Evolutionary conservation across 2,329 filamentous ascomycete genomes (phyloP), one percentile per base, ranked within the genome.

Genomic region (Ascochyta pisi): DNA sequence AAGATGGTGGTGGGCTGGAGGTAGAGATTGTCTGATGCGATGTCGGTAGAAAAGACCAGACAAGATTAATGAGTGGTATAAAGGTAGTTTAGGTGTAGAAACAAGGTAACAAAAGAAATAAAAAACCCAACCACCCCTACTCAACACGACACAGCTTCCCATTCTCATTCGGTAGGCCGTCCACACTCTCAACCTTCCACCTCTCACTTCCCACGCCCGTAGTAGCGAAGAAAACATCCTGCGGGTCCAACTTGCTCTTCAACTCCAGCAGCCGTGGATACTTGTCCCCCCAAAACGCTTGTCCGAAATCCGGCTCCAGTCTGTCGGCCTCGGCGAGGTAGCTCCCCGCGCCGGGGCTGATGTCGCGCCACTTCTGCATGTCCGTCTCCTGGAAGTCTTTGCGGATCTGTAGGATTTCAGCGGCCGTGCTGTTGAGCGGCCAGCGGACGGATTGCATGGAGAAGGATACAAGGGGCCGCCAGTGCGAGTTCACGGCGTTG

Each of bases 121-220:
- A 16, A 16, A 35, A 19, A 10, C 33, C n/a, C 33, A 35, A 35
- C 33, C 33, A 4, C 15, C 8, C 1, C 10, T 31, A 31, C 29
- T 55, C 50, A 27, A 72, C 70, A 13, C 73, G 64, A 50, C 73
- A 74, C 27, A 75, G 43, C 57, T 72, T 73, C 8, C 73, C 73
- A 34, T 75, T 73, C 61, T 75, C 70, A 42, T 74, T 74, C 5
- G 70, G 70, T 34, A 74, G 31, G 3, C 71, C 69, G 50, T 73
- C 71, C 4, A 68, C 62, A 33, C 69, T 73, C 57, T 72, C 67
- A 1, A 75, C 73, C 38, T 37, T 66, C 71, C 71, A 75, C 50
- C 65, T 54, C 59, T 75, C 73, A 31, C 71, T 74, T 0, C 73
- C 73, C 2, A 74, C 73, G 15, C 64, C 65, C 0, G 71, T 74